These are phyloP conservation scores for Coriolopsis trogii DNA, from an alignment of 1,284 basidiomycete species.

Conservation along the genomic window DNA sequence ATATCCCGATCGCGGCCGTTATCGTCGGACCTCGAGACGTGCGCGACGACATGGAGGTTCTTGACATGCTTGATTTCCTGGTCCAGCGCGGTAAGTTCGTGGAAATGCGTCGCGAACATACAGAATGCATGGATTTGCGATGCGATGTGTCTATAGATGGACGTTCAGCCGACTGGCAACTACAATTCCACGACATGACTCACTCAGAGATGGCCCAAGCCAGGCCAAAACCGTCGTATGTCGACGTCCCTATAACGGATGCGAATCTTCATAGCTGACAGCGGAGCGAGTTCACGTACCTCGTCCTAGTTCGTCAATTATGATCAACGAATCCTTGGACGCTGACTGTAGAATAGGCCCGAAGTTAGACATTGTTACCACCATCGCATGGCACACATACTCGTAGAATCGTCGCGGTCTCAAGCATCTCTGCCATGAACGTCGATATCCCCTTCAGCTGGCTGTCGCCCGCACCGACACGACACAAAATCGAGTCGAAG, in stretches of 20 bases:
- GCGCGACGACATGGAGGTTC: slow-evolving; percentile 95
- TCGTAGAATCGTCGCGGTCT: slow-evolving; percentile 94
- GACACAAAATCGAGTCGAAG: slow-evolving; percentile 95
- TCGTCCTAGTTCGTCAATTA: slow-evolving; percentile 97
- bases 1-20: slow-evolving; percentile 81
- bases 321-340: slow-evolving; percentile 91
- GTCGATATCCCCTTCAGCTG: slow-evolving; percentile 98
- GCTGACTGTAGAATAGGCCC: slow-evolving; percentile 64
- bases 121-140: slow-evolving; percentile 91
- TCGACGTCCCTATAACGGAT: slow-evolving; percentile 79
- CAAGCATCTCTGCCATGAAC: slow-evolving; percentile 99
- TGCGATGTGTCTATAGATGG: slow-evolving; percentile 80
- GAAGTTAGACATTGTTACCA: no score
- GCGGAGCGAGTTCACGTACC: slow-evolving; percentile 47
- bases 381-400: slow-evolving; percentile 52
- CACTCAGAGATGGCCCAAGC: slow-evolving; percentile 99
- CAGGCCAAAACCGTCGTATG: slow-evolving; percentile 97
- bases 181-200: slow-evolving; percentile 25
- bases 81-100: slow-evolving; percentile 93
- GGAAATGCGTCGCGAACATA: slow-evolving; percentile 98
- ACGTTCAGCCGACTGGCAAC: neutral
- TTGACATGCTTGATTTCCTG: slow-evolving; percentile 87
- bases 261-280: neutral
- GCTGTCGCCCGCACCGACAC: slow-evolving; percentile 97
- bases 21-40: slow-evolving; percentile 70